Base-by-base conservation (phyloP, 179 eudicot genomes). In the Beta lomatogona region DNA sequence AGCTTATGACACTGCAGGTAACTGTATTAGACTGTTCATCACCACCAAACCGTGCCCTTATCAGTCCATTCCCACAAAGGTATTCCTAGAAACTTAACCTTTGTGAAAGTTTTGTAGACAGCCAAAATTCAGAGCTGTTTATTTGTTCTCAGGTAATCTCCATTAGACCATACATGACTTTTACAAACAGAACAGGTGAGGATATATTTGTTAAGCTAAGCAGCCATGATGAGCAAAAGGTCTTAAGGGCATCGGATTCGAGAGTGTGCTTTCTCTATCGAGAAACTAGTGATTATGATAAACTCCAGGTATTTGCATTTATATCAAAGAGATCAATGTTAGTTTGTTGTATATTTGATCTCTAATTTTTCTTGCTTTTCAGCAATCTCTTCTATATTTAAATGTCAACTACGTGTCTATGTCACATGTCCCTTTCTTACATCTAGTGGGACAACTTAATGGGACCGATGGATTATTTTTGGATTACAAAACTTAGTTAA, bases 61-160 rank as follows among this genome's bases (percentile, higher is more conserved):
- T 84, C 99, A 92, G 81, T 91, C 99, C 76, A 87, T 91, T 86
- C 97, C 99, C 15, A 96, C 99, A 78, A 94, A 96, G 99, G 99
- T 96, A 85, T 63, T 75, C 71, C 52, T 63, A 21, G 3, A 59
- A 68, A 44, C 58, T 48, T 21, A 77, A 31, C 46, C 44, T n/a
- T 76, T 75, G 31, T 54, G 22, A 65, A 44, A 59, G 63, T 84
- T 13, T 9, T 46, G 53, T 46, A 45, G 81, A 68, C 59, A 60
- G 72, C 46, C 52, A 18, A 28, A 53, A 70, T 73, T 41, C 65
- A 28, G 66, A 19, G 64, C 59, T 18, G 28, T 80, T 50, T 67
- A 36, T 9, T 75, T 36, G 70, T 31, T 84, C 52, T 52, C 85
- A 96, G 99, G 98, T 96, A 21, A 91, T 96, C 76, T 84, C 89